phyloP scores from a whole-genome alignment of 1,139 yeast genomes.

The Insectozyma bohioensis region DNA sequence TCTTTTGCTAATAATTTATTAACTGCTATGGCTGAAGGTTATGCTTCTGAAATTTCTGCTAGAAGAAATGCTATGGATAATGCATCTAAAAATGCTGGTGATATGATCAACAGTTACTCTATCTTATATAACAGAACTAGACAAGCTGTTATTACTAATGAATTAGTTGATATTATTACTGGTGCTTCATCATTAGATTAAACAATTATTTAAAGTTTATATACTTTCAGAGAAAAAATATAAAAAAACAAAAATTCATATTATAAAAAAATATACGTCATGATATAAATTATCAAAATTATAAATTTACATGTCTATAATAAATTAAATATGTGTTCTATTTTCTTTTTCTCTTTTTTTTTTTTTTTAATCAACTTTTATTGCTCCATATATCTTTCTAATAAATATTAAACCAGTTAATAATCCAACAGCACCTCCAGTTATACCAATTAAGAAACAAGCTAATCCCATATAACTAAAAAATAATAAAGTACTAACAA shows the following conservation, averaged over 20 bases:
- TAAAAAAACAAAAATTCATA: slow-evolving; percentile 1
- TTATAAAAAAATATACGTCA: not conserved
- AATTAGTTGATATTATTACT: slow-evolving; percentile 97
- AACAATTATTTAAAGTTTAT: slow-evolving; percentile 1
- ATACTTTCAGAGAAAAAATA: not conserved
- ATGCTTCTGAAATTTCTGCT: slow-evolving; percentile 96
- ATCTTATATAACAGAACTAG: slow-evolving; percentile 99
- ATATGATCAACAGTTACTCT: slow-evolving; percentile 94
- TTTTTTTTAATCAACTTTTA: slow-evolving; percentile 53
- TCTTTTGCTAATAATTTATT: slow-evolving; percentile 86
- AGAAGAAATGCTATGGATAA: slow-evolving; percentile 99
- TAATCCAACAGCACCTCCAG: slow-evolving; percentile 77
- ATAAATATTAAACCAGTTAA: slow-evolving; percentile 63
- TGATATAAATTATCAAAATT: not conserved
- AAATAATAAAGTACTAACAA: slow-evolving; percentile 68
- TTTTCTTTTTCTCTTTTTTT: too few species aligned
- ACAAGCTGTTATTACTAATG: slow-evolving; percentile 99
- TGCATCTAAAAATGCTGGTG: slow-evolving; percentile 99
- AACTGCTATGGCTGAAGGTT: slow-evolving; percentile 96
- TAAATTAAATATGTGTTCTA: not conserved
- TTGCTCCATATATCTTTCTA: slow-evolving; percentile 54
- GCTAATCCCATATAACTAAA: slow-evolving; percentile 71
- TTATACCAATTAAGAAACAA: slow-evolving; percentile 61
- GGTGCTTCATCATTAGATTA: slow-evolving; percentile 99
- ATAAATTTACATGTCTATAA: not conserved